Percentiles rank a stretch among this genome's conserved stretches.
phyloP scores from a whole-genome alignment of 495 filamentous ascomycete genomes.

The Glutinoglossum americanum region DNA sequence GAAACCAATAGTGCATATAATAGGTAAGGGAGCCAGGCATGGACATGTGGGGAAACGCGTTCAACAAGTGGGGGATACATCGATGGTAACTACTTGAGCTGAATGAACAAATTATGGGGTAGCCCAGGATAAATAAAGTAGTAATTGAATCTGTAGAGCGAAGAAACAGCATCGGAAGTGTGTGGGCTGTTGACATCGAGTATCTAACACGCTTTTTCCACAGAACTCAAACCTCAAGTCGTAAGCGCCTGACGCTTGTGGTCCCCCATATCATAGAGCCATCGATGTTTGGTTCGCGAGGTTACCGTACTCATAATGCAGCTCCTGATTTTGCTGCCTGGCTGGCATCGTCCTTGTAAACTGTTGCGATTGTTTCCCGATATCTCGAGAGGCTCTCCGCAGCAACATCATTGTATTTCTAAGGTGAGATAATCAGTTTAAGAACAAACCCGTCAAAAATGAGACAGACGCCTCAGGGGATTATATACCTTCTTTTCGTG shows the following conservation, averaged over 20 bases:
- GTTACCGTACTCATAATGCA: neutral
- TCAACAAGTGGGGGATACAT: too few relatives aligned
- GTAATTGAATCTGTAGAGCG: neutral
- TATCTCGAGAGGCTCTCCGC: neutral
- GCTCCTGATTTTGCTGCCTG: neutral
- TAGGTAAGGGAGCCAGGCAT: neutral
- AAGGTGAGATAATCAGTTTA: neutral
- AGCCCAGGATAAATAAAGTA: neutral
- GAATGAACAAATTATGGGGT: too few relatives aligned
- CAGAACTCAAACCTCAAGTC: neutral
- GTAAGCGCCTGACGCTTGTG: neutral
- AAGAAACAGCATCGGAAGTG: neutral
- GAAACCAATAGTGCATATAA: neutral
- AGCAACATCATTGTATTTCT: neutral
- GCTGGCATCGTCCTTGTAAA: neutral
- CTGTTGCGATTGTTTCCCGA: neutral
- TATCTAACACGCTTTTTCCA: neutral
- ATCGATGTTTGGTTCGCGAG: neutral
- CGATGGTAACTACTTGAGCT: too few relatives aligned
- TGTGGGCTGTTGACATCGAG: too few relatives aligned
- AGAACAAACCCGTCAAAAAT: neutral
- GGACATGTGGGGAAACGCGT: too few relatives aligned
- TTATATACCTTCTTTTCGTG: conserved; percentile 31
- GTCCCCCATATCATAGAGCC: neutral
- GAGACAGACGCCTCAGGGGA: neutral